A percentile compares a stretch with the other conserved stretches of the same genome.
These are phyloP conservation scores for Hypoxylon sp. DNA, from an alignment of 2,329 filamentous ascomycete species.

Conservation along the genomic window DNA sequence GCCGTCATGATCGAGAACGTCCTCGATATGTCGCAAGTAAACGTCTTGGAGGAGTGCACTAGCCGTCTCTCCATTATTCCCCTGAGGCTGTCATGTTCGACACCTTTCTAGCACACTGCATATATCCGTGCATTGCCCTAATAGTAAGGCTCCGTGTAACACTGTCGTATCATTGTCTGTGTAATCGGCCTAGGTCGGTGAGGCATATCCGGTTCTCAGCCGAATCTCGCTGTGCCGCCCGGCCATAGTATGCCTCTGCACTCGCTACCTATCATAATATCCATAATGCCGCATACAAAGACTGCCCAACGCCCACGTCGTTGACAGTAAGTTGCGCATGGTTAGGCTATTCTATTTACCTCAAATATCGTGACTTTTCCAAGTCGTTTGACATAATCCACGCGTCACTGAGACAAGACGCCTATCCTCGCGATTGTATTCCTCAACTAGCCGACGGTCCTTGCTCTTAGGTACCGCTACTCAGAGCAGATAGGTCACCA, in stretches of 20 bases:
- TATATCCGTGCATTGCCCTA: background rate
- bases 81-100: background rate
- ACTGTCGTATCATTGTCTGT: background rate
- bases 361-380: background rate
- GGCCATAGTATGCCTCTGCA: background rate
- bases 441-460: too few species aligned
- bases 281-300: background rate
- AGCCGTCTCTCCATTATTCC: background rate
- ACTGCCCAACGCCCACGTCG: background rate
- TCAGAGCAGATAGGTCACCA: background rate
- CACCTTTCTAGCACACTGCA: background rate
- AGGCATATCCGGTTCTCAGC: background rate
- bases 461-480: background rate
- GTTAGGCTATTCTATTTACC: background rate
- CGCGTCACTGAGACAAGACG: background rate
- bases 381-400: background rate
- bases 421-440: background rate
- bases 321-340: background rate
- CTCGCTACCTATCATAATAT: too few species aligned
- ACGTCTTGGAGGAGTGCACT: background rate
- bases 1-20: background rate
- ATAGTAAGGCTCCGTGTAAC: background rate
- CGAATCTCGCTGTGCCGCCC: background rate
- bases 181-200: background rate
- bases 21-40: background rate